Conservation (phyloP, 139 green algal genomes). For the Chlamydomonas applanata region DNA sequence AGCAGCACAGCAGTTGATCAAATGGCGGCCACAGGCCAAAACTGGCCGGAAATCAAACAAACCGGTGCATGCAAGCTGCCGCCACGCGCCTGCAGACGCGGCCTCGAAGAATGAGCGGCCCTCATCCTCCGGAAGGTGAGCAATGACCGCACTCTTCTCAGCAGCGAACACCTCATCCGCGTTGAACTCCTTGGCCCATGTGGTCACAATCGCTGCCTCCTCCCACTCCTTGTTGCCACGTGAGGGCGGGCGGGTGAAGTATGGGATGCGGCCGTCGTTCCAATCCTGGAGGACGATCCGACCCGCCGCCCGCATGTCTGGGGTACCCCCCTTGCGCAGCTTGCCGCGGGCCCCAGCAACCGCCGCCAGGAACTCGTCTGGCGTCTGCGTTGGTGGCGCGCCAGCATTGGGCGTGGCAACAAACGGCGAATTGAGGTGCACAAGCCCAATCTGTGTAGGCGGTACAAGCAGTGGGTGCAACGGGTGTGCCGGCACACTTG, state of each 20-base stretch:
- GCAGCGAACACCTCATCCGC: constrained; percentile 65
- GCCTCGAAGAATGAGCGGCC: constrained; percentile 62
- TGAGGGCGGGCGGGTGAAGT: constrained; percentile 82
- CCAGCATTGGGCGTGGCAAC: no score
- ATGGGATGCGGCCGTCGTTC: constrained; percentile 90
- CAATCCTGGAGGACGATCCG: constrained; percentile 91
- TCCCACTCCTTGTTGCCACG: constrained; percentile 55
- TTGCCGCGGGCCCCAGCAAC: constrained; percentile 81
- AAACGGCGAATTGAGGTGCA: no score
- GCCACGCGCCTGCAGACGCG: constrained; percentile 39
- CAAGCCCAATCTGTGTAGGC: no score
- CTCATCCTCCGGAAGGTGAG: constrained; percentile 60
- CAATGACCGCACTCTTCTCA: constrained; percentile 73
- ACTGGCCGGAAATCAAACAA: no score
- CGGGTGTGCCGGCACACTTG: no score
- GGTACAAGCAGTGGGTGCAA: no score
- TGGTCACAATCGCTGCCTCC: constrained; percentile 60
- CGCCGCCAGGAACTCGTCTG: constrained; percentile 52
- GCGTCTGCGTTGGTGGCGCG: constrained; percentile 43
- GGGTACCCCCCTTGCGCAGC: constrained; percentile 75
- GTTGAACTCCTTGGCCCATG: constrained; percentile 75
- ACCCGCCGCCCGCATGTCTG: constrained; percentile 67
- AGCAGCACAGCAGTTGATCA: no score
- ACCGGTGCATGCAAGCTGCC: no score
- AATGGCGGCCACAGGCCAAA: no score